Conservation (phyloP, 2,329 filamentous ascomycete species). For the Aspergillus pseudoglaucus region DNA sequence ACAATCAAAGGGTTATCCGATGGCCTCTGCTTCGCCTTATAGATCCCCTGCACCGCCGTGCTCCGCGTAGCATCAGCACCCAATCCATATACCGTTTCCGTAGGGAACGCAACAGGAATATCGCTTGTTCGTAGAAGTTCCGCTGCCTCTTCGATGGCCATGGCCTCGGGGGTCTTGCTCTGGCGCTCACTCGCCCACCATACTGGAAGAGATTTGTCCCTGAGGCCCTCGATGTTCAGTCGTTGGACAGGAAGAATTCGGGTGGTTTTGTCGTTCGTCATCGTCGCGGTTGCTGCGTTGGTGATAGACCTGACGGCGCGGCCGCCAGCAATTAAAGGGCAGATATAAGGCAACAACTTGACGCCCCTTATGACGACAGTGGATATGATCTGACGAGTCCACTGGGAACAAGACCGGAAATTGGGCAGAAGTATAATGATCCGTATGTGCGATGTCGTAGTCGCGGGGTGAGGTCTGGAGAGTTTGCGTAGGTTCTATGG, state of each 20-base stretch:
- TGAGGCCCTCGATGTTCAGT: constrained; percentile 29
- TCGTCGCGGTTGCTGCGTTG: constrained; percentile 13
- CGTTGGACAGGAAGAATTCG: constrained; percentile 34
- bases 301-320: constrained; percentile 18
- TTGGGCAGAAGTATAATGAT: too few species aligned
- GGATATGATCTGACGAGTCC: too few species aligned
- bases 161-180: constrained; percentile 39
- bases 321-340: constrained; percentile 23
- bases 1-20: constrained; percentile 94
- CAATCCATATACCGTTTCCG: constrained; percentile 94
- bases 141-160: constrained; percentile 59
- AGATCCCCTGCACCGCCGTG: constrained; percentile 82
- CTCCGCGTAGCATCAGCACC: constrained; percentile 92
- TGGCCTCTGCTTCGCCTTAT: constrained; percentile 79
- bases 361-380: not conserved
- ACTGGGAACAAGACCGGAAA: too few species aligned
- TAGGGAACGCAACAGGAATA: constrained; percentile 86
- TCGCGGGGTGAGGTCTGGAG: too few species aligned
- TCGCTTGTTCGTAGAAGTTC: constrained; percentile 57
- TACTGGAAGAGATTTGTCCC: constrained; percentile 27
- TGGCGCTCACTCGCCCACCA: constrained; percentile 34
- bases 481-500: too few species aligned
- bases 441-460: too few species aligned
- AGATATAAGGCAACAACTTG: constrained; percentile 22
- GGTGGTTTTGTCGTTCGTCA: constrained; percentile 19